Evolutionary conservation across 768 basidiomycete species (phyloP), one percentile per base, ranked within the genome.

Genomic region (Podaxis sp.): DNA sequence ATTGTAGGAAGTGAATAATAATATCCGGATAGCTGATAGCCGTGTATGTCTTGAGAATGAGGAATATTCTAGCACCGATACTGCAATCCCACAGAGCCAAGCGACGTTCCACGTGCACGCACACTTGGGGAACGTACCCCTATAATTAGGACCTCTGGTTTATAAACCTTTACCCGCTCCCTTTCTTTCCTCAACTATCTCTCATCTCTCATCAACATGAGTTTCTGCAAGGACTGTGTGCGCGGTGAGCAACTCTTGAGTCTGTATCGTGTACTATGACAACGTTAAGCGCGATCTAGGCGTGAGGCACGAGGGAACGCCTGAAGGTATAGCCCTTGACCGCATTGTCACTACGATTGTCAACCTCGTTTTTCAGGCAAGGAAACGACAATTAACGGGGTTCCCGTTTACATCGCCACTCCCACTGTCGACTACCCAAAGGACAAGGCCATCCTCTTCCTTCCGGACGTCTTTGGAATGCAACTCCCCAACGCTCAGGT

Each of bases 371-470:
- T 22, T 2, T 46, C 59, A 87, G 86, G 86, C 26, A 78, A 77
- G 68, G 71, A 75, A 67, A 79, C 83, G 65, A 64, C 68, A 26
- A 77, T 87, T 61, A 76, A 71, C 26, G 85, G 84, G 2, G 76
- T 86, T 52, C 69, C 74, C 7, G 76, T 73, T 65, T 88, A 89
- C 64, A 76, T 86, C 56, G 81, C 82, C 1, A 84, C 81, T 0
- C 87, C 87, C 12, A 70, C 76, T 0, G 66, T 67, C 2, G 80
- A 81, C 42, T 86, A 83, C 63, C 72, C 80, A 58, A 82, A 84
- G 72, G 77, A 82, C 66, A 87, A 86, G 69, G 84, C 79, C 28
- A 58, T 88, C 53, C 77, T 89, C 28, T 83, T 76, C 75, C 69
- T 88, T 26, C 61, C 83, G 2, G 87, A 86, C 65, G 73, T 79